phyloP scores from a whole-genome alignment of 2,329 filamentous ascomycete species.

The Nemania abortiva region DNA sequence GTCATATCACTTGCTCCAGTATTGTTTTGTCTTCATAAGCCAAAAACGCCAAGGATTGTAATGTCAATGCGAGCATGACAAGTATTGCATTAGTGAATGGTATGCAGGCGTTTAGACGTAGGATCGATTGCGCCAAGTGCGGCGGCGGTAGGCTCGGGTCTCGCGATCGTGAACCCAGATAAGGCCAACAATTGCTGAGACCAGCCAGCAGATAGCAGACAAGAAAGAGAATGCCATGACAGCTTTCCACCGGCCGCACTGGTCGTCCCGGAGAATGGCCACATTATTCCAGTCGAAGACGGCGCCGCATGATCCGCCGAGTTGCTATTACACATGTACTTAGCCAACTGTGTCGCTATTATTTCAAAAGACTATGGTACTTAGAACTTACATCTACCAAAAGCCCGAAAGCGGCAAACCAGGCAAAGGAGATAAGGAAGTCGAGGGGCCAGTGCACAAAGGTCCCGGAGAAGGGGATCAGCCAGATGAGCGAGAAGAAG shows the following conservation, averaged over 20 bases:
- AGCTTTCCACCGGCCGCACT: constrained; percentile 78
- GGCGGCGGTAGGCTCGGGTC: constrained; percentile 50
- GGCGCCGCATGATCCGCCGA: constrained; percentile 62
- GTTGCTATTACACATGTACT: constrained; percentile 18
- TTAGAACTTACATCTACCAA: constrained; percentile 67
- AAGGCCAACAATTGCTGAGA: constrained; percentile 69
- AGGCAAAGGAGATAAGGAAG: constrained; percentile 74
- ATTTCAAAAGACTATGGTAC: not conserved
- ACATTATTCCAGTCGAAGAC: constrained; percentile 72
- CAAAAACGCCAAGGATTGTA: not conserved
- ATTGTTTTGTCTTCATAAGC: not conserved
- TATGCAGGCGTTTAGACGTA: constrained; percentile 43
- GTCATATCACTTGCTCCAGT: not conserved
- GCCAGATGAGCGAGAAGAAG: constrained; percentile 76
- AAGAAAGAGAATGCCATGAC: constrained; percentile 79
- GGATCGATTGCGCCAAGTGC: constrained; percentile 44
- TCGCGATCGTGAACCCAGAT: constrained; percentile 64
- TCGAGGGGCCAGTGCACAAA: constrained; percentile 81
- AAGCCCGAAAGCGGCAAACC: constrained; percentile 77
- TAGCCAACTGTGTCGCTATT: constrained; percentile 6
- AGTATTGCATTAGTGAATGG: not conserved
- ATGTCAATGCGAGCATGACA: not conserved
- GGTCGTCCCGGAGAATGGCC: constrained; percentile 58
- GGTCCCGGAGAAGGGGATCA: constrained; percentile 75
- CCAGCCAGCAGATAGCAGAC: constrained; percentile 77